Evolutionary conservation across 371 early-diverging fungal genomes (phyloP), one percentile per base, ranked within the genome.

Genomic region (Batrachochytrium dendrobatidis): DNA sequence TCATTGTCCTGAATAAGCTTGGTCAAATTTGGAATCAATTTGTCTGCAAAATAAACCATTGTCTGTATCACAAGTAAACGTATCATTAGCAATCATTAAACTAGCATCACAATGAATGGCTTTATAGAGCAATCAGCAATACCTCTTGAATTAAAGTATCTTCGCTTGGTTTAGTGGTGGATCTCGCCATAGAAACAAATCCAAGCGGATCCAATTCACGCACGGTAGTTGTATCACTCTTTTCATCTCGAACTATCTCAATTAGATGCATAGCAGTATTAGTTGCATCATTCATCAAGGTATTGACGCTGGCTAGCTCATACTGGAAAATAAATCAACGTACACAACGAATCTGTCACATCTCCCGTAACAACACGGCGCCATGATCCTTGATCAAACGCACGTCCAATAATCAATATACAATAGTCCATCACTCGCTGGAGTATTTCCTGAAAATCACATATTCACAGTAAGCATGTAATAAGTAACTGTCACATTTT

Each of bases 371-470:
- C 18, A 5, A 56, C 73, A 24, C 88, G 72, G 32, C 85, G 66
- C 88, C 90, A 87, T 1, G 83, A 66, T 18, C 86, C 80, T 59
- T 86, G 86, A 46, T 88, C 89, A 63, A 88, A 84, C 22, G 87
- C 79, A 22, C 85, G 82, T 6, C 90, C 90, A 0, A 84, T 81
- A 58, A 87, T 84, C 61, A 86, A 71, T 22, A 90, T 83, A 59
- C 89, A 88, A 34, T 81, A 83, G 56, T 91, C 91, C 26, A 84
- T 71, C 34, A 88, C 79, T 1, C 86, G 79, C 61, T 83, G 82
- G 57, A 83, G 85, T 17, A 82, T 51, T 22, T 87, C 88, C 58
- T 70, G 33, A 26, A 64, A 31, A 7, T 28, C 35, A 8, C n/a
- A 30, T 20, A n/a, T 5, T 55, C 12, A 22, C 2, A 25, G 20